A percentile compares a stretch with the other conserved stretches of the same genome.
Conservation (phyloP, 2,329 filamentous ascomycete genomes). For the Botrytis paeoniae region DNA sequence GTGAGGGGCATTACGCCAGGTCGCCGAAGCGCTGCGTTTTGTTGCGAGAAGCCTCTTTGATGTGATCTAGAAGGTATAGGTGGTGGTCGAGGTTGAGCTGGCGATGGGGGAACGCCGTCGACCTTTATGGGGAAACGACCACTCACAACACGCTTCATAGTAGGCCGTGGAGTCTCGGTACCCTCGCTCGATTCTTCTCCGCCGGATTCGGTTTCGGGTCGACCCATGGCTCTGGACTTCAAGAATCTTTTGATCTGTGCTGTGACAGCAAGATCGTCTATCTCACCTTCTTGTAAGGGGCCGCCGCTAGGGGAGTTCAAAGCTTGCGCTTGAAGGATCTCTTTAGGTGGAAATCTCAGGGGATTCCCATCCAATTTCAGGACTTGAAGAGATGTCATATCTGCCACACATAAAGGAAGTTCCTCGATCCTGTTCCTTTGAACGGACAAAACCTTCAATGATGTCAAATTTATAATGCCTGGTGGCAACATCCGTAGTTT, state of each 20-base stretch:
- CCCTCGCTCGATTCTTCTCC: conserved; percentile 68
- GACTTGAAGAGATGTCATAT: conserved; percentile 86
- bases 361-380: conserved; percentile 89
- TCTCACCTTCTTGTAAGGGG: conserved; percentile 55
- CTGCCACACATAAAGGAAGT: conserved; percentile 77
- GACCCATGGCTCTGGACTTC: conserved; percentile 48
- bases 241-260: conserved; percentile 61
- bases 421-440: conserved; percentile 84
- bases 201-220: conserved; percentile 54
- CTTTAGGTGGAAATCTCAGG: conserved; percentile 72
- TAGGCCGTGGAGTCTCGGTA: conserved; percentile 71
- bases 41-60: conserved; percentile 70
- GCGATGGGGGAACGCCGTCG: conserved; percentile 72
- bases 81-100: conserved; percentile 63
- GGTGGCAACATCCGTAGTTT: conserved; percentile 74
- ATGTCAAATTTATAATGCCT: conserved; percentile 76
- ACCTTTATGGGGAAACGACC: conserved; percentile 69
- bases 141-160: conserved; percentile 57
- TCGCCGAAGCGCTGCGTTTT: conserved; percentile 59
- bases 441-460: conserved; percentile 83
- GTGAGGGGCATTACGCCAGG: conserved; percentile 70
- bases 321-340: conserved; percentile 59
- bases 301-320: conserved; percentile 53
- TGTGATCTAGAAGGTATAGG: conserved; percentile 80
- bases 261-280: conserved; percentile 58